Base-by-base conservation (phyloP, 228 moss, liverwort and hornwort species). In the Sphagnum fallax region DNA sequence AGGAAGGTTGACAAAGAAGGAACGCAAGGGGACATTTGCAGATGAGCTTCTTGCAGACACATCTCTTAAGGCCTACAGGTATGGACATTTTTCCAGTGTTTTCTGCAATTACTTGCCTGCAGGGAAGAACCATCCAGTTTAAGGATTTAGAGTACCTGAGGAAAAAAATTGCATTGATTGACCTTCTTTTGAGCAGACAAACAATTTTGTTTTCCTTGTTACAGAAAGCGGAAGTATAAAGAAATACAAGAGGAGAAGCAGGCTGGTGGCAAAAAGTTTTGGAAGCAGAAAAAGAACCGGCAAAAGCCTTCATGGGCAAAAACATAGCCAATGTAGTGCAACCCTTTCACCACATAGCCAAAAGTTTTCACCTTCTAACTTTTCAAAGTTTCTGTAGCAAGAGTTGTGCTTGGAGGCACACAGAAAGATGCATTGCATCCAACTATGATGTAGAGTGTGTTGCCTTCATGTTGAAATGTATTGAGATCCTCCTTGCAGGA, bases 21-120 rank as follows among this genome's bases (percentile, higher is more conserved):
- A 95, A 76, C 87, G 87, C 5, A 95, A 92, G 65, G 64, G 81
- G 73, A 88, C 90, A 6, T 90, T 95, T 64, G 95, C 92, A 10
- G 95, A 92, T 71, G 95, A 95, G 67, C 82, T 95, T 65, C 85
- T 95, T 53, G 73, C 87, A 10, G 85, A 87, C 69, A 5, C 82
- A 5, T 72, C 79, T 52, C 78, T 95, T 52, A 90, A 87, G 72
- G 14, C 84, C 9, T 92, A 80, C 73, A 85, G 82, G 88, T 85
- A 60, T 18, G 18, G 16, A 10, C 48, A 15, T 10, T 10, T 68
- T 60, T 60, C 11, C 59, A 11, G 12, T 4, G 12, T 11, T 32
- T 32, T 32, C 32, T 32, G 32, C 32, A 32, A 32, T 32, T 32
- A 32, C 32, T 32, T 32, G 32, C 2, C 2, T 32, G 32, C 32